These are phyloP conservation scores for Sambucus nigra DNA, from an alignment of 129 eudicot species.

Conservation along the genomic window DNA sequence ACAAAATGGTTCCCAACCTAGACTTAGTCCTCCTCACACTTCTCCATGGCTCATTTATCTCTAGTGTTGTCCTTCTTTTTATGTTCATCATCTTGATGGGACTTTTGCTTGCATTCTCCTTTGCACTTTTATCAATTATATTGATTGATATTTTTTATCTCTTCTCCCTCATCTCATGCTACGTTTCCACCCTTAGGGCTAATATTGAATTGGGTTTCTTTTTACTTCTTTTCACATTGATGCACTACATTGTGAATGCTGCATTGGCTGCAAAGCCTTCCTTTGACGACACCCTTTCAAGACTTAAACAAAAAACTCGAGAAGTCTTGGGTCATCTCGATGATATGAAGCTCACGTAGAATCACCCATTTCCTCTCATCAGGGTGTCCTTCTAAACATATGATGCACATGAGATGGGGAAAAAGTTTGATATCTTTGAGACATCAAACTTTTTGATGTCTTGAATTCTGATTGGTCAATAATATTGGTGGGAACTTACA, in stretches of 20 bases:
- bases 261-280: conserved; percentile 12
- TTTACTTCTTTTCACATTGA: conserved; percentile 14
- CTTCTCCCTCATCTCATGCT: conserved; percentile 13
- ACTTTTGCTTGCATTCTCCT: conserved; percentile 24
- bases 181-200: conserved; percentile 8
- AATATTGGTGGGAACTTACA: no score
- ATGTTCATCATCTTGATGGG: conserved; percentile 26
- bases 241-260: conserved; percentile 14
- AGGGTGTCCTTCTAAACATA: background rate
- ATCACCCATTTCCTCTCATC: background rate
- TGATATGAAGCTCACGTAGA: conserved; percentile 1
- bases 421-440: no score
- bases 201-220: conserved; percentile 30
- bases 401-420: no score
- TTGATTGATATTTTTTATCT: conserved; percentile 23
- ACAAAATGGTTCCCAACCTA: conserved; percentile 35
- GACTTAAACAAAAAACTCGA: background rate
- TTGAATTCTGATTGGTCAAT: no score
- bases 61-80: conserved; percentile 38
- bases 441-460: no score
- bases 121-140: conserved; percentile 25
- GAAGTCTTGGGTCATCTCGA: background rate
- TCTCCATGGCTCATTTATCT: conserved; percentile 48
- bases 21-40: conserved; percentile 55
- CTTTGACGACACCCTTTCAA: background rate